Base-by-base conservation (phyloP, 352 stramenopile genomes). In the Pythium plurisporium region DNA sequence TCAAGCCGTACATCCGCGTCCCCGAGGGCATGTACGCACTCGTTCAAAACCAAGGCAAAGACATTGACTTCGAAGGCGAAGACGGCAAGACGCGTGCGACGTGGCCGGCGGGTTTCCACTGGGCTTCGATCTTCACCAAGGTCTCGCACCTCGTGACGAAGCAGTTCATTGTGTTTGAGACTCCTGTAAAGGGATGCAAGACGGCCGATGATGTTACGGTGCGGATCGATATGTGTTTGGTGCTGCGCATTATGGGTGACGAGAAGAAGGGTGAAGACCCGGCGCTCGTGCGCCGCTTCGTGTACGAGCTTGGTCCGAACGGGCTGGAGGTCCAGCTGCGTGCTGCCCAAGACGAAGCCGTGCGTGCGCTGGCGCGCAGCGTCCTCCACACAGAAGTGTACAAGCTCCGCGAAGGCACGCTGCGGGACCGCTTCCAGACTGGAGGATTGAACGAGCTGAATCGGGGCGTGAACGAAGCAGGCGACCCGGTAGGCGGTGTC, bases 301-400 rank as follows among this genome's bases (percentile, higher is more conserved):
- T 96, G 5, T 94, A 96, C 65, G 84, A 96, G 58, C 67, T 96
- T 9, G 88, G 83, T 1, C 75, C 87, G 0, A 82, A 87, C 44
- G 86, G 87, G 2, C 76, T 97, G 17, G 84, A 96, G 45, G 74
- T 89, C 25, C 89, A 95, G 66, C 72, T 97, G 1, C 74, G 76
- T 7, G 82, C 83, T 4, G 86, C 86, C 1, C 78, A 95, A 57
- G 87, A 92, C 56, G 79, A 95, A 67, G 87, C 84, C 5, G 80
- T 95, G 19, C 70, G 87, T 7, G 83, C 64, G 1, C 62, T 97
- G 15, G 87, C 84, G 5, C 82, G 87, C 17, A 92, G 76, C 41
- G 81, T 96, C 19, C 58, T 89, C 64, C 89, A 97, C 67, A 95
- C 84, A 0, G 82, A 96, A 47, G 89, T 97, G 27, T 95, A 96